phyloP scores from a whole-genome alignment of 768 basidiomycete species.

The Steccherinum ochraceum region DNA sequence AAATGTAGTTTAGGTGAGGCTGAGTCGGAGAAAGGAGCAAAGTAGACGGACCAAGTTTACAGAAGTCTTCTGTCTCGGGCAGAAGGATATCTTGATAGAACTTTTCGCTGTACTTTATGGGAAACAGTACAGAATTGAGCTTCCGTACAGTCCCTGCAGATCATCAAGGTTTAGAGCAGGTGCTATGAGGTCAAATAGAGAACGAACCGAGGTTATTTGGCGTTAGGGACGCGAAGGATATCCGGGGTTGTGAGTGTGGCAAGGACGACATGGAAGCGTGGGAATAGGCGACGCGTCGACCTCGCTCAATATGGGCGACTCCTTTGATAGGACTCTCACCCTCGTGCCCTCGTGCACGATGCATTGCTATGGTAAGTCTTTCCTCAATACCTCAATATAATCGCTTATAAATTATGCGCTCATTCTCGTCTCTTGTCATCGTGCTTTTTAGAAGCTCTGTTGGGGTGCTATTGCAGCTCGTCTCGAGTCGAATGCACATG shows the following conservation, averaged over 20 bases:
- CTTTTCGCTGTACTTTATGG: constrained; percentile 83
- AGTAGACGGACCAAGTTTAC: constrained; percentile 70
- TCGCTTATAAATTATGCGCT: too few relatives aligned
- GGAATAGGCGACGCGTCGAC: constrained; percentile 8
- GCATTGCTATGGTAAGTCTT: too few relatives aligned
- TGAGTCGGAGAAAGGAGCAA: background rate
- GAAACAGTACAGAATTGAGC: constrained; percentile 75
- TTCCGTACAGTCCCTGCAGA: constrained; percentile 41
- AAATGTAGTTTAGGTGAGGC: background rate
- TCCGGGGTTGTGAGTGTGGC: constrained; percentile 31
- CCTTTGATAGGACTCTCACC: too few relatives aligned
- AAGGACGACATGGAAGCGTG: constrained; percentile 24
- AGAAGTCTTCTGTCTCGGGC: constrained; percentile 78
- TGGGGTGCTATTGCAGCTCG: too few relatives aligned
- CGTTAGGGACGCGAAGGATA: constrained; percentile 70
- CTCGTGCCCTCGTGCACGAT: too few relatives aligned
- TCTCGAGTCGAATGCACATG: too few relatives aligned
- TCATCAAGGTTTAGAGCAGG: background rate
- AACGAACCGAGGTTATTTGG: constrained; percentile 75
- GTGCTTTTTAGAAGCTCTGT: too few relatives aligned
- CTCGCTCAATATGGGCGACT: background rate
- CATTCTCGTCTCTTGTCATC: too few relatives aligned
- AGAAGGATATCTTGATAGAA: constrained; percentile 79
- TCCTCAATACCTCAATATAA: too few relatives aligned
- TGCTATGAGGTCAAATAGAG: too few relatives aligned